Evolutionary conservation across 2,329 filamentous ascomycete genomes (phyloP), one percentile per base, ranked within the genome.

Genomic region (Exophiala mesophila): DNA sequence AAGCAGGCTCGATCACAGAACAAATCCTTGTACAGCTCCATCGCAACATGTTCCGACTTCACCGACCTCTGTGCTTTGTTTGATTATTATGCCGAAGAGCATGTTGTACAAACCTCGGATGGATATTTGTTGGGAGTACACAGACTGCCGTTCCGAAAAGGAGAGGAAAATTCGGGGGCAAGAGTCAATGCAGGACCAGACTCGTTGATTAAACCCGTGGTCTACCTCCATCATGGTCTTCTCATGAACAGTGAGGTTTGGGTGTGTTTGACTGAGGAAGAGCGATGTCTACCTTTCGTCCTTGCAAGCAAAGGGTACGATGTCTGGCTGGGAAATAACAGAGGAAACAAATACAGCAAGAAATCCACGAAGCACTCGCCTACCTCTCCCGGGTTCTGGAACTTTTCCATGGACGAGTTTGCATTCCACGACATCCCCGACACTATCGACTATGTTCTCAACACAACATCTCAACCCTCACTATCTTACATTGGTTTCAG

Each of bases 171-270:
- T 6, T 40, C 15, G 19, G 78, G 80, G n/a, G 68, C 74, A 40
- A 78, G 78, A 50, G 84, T 95, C 56, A 96, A 96, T 60, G 84
- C 84, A 0, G 69, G 73, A 1, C 72, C 74, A 1, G 72, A 74
- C 24, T 82, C 82, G 57, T 55, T 85, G 19, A 76, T 76, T 64
- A 96, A 96, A 69, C 85, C 82, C 55, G 86, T 97, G 36, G 82
- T 92, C 5, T 98, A 97, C 63, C 71, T 98, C 51, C 92, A 98
- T 59, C 92, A 98, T 64, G 92, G 90, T 6, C 74, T 98, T 44
- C 77, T 98, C 59, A 98, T 98, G 92, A 97, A 96, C 66, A 95
- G 88, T 56, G 92, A 98, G 64, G 90, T 98, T 23, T 98, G 92
- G 92, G 87, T 97, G 6, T 94, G 88, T 59, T 69, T 90, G 60